phyloP scores from a whole-genome alignment of 176 grass and related monocot species.

The Saccharum officinarum region DNA sequence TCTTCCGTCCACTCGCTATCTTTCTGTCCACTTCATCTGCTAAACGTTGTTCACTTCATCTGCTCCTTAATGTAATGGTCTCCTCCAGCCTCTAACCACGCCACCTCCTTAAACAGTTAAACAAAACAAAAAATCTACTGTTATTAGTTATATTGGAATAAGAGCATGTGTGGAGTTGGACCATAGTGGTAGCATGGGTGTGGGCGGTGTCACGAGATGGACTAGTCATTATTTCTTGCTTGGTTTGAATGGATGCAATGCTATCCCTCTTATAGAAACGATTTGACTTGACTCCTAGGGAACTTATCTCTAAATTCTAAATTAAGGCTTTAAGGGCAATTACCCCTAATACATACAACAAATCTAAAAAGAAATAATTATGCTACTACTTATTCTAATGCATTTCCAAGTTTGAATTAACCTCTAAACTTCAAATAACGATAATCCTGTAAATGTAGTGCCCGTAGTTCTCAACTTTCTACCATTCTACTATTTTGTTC shows the following conservation, averaged over 20 bases:
- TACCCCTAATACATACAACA: not conserved
- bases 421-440: not conserved
- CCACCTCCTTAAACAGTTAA: not conserved
- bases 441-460: not conserved
- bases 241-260: not conserved
- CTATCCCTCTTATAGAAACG: not conserved
- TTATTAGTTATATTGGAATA: not conserved
- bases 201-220: not conserved
- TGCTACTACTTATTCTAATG: not conserved
- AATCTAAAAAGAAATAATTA: not conserved
- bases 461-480: not conserved
- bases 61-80: not conserved
- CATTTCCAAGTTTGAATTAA: not conserved
- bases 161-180: not conserved
- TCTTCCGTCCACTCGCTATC: not conserved
- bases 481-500: slow-evolving; percentile 25
- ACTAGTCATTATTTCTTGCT: too few relatives aligned
- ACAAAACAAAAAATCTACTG: not conserved
- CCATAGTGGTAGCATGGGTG: not conserved
- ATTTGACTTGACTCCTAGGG: not conserved
- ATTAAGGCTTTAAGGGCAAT: not conserved
- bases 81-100: not conserved
- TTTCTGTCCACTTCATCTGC: not conserved
- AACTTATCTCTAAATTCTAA: not conserved
- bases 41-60: not conserved